Base-by-base conservation (phyloP, 2,329 filamentous ascomycete genomes). In the Mycogone perniciosa region DNA sequence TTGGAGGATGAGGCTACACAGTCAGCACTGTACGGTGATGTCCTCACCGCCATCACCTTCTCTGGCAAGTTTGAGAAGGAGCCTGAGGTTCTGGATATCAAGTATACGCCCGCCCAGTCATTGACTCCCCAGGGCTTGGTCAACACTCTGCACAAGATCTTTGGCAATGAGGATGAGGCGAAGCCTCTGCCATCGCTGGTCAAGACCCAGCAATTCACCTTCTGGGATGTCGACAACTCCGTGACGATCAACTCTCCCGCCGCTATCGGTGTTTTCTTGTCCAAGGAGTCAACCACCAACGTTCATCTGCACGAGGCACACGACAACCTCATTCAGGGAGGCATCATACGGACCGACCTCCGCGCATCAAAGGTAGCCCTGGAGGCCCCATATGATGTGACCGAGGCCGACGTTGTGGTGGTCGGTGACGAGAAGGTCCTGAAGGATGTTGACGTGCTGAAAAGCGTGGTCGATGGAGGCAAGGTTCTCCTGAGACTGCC, bases 11-110 rank as follows among this genome's bases (percentile, higher is more conserved):
- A 79, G 48, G 85, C 85, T 11, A 73, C 88, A 46, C 88, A 88
- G 67, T 97, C 93, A n/a, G 80, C 81, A 13, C 81, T 99, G 3
- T 96, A 92, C 68, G 84, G 85, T n/a, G 93, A 99, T 67, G 89
- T 97, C 4, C 75, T 97, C 49, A 88, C 91, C 7, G 81, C 92
- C 20, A 76, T 95, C 47, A 82, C 88, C 35, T 96, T 97, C 68
- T 85, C 86, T 26, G 78, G 80, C 60, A 80, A 81, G 62, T 84
- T 83, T 67, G 72, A 79, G 47, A 70, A 79, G 46, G 71, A 78
- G 48, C 89, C 83, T 3, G 70, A 77, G 38, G 83, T 95, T 9
- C 72, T 85, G 27, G 93, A 99, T 62, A 75, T 93, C 71, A 99
- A 99, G 75, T 99, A 99, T 69, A 79, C 90, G 10, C 85, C 89